Evolutionary conservation across 805 yeast genomes (phyloP).

Genomic region (Candida methanosorbosa): DNA sequence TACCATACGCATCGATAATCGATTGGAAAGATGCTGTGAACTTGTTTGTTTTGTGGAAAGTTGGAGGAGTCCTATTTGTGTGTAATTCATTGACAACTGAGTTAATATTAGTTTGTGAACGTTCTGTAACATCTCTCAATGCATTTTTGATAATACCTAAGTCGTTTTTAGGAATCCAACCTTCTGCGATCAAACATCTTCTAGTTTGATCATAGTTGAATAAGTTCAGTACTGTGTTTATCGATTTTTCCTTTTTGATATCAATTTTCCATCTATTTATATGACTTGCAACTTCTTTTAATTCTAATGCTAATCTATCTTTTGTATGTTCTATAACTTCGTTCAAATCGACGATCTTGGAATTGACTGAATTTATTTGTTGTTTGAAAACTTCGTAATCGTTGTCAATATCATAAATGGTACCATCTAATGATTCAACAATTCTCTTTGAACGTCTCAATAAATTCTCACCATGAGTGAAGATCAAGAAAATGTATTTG

Average conservation of each 20-base stretch:
- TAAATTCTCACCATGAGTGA: constrained; percentile 81
- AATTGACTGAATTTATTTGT: constrained; percentile 42
- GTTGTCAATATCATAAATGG: constrained; percentile 50
- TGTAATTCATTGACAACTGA: constrained; percentile 51
- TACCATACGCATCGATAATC: constrained; percentile 71
- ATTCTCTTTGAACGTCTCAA: constrained; percentile 65
- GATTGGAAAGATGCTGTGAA: constrained; percentile 62
- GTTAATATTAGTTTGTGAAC: constrained; percentile 33
- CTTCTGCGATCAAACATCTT: constrained; percentile 86
- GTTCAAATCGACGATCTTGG: constrained; percentile 26
- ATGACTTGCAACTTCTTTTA: constrained; percentile 68
- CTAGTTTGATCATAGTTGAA: constrained; percentile 79
- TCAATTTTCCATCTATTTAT: constrained; percentile 65
- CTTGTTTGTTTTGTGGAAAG: constrained; percentile 62
- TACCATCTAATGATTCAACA: constrained; percentile 84
- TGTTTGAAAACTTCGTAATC: constrained; percentile 31
- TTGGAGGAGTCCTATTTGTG: constrained; percentile 64
- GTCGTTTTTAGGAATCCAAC: constrained; percentile 89
- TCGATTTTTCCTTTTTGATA: constrained; percentile 72
- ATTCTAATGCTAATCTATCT: constrained; percentile 65
- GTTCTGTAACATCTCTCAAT: constrained; percentile 54
- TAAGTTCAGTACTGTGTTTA: constrained; percentile 68
- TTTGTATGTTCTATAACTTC: constrained; percentile 59
- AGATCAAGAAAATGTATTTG: constrained; percentile 79
- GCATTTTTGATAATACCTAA: constrained; percentile 56